Percentiles rank a stretch among this genome's conserved stretches.
These are phyloP conservation scores for Magnusiomyces fungicola DNA, from an alignment of 1,139 yeast genomes.

Conservation along the genomic window DNA sequence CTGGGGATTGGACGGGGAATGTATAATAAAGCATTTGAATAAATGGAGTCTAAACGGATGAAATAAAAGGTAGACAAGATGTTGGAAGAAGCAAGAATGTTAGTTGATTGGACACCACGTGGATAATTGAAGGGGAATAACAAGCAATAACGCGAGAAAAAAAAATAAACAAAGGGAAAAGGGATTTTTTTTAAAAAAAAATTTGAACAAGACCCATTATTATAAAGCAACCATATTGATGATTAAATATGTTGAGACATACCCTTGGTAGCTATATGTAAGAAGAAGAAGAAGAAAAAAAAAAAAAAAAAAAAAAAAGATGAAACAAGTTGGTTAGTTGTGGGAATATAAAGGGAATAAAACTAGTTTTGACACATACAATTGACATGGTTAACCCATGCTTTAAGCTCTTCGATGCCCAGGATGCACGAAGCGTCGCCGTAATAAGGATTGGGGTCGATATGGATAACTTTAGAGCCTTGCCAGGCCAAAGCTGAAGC, in stretches of 20 bases:
- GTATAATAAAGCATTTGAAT: slow-evolving; percentile 40
- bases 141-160: neutral
- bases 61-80: slow-evolving; percentile 5
- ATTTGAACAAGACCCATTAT: too few species aligned
- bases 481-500: slow-evolving; percentile 98
- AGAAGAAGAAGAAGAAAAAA: neutral
- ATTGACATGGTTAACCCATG: slow-evolving; percentile 66
- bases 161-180: neutral
- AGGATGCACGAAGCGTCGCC: slow-evolving; percentile 86
- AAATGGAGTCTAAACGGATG: slow-evolving; percentile 17
- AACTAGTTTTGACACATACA: slow-evolving; percentile 5
- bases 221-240: too few species aligned
- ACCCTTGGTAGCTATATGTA: neutral
- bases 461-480: slow-evolving; percentile 82
- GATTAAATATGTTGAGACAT: neutral
- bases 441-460: slow-evolving; percentile 74
- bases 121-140: neutral
- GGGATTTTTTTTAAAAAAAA: too few species aligned
- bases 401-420: slow-evolving; percentile 73
- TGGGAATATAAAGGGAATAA: neutral
- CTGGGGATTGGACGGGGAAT: slow-evolving; percentile 62
- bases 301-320: neutral
- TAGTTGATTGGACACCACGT: too few species aligned
- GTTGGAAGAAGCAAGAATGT: neutral
- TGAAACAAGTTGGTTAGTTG: neutral